Percentiles rank a stretch among this genome's conserved stretches.
These are phyloP conservation scores for Diaporthe velutina DNA, from an alignment of 2,329 filamentous ascomycete genomes.

Conservation along the genomic window DNA sequence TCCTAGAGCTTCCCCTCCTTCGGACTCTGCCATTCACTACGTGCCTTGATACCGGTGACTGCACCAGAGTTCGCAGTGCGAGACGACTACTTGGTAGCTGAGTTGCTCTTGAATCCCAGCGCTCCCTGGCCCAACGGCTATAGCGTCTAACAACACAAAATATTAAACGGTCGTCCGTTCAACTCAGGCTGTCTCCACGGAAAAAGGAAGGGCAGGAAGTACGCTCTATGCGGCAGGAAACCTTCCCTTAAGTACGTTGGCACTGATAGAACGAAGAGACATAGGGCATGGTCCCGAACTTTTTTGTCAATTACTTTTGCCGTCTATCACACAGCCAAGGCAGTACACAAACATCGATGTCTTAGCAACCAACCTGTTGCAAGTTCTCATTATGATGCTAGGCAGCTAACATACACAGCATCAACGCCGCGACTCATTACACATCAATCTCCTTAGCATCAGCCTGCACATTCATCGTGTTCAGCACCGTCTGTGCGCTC, in stretches of 20 bases:
- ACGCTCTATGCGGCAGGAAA: constrained; percentile 10
- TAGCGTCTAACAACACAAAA: not conserved
- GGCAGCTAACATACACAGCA: not conserved
- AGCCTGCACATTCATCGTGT: constrained; percentile 51
- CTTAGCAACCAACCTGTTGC: not conserved
- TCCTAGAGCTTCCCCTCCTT: not conserved
- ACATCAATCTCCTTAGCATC: constrained; percentile 45
- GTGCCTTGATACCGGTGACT: not conserved
- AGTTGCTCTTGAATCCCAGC: not conserved
- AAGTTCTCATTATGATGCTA: not conserved
- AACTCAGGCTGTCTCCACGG: not conserved
- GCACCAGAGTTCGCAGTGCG: not conserved
- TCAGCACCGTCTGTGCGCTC: constrained; percentile 57
- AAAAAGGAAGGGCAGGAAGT: not conserved
- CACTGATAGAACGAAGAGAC: not conserved
- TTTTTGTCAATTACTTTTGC: too few species aligned
- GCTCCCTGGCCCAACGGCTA: not conserved
- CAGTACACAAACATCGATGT: not conserved
- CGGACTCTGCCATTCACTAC: not conserved
- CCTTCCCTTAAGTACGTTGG: not conserved
- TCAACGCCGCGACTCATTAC: not conserved
- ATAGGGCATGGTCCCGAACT: too few species aligned
- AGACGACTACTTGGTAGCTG: not conserved
- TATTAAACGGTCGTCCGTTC: not conserved
- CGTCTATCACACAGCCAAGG: not conserved